Conservation (phyloP, 2,329 filamentous ascomycete species). For the Arthrobotrys pseudoclavata region DNA sequence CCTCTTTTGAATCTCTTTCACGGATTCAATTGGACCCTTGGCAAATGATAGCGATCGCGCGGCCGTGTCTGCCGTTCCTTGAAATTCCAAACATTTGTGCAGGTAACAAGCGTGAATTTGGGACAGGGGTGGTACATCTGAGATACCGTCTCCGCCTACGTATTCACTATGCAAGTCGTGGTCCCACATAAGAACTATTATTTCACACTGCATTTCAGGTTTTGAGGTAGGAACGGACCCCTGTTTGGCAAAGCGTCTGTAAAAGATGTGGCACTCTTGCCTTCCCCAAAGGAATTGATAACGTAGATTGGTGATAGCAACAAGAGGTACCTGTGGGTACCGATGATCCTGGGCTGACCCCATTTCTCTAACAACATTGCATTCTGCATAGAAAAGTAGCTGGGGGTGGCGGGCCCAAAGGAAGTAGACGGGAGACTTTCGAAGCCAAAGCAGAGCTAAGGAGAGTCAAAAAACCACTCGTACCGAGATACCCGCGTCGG, state of each 20-base stretch:
- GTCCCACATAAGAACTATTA: constrained; percentile 33
- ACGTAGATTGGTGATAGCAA: constrained; percentile 44
- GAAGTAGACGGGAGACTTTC: constrained; percentile 17
- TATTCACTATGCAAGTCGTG: constrained; percentile 31
- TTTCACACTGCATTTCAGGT: constrained; percentile 47
- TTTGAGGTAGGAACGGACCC: constrained; percentile 20
- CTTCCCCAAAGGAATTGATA: constrained; percentile 40
- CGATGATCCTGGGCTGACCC: constrained; percentile 32
- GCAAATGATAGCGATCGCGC: constrained; percentile 37
- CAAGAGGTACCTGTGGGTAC: constrained; percentile 44
- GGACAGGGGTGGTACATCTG: constrained; percentile 8
- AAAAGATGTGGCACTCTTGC: constrained; percentile 27
- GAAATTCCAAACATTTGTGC: constrained; percentile 37
- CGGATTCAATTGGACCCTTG: constrained; percentile 45
- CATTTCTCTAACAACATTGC: constrained; percentile 53
- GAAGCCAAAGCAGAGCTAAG: background rate
- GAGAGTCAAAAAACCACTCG: constrained; percentile 25
- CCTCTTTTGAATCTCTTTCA: background rate
- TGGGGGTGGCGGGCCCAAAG: constrained; percentile 23
- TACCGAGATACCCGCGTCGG: constrained; percentile 49
- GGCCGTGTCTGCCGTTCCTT: constrained; percentile 42
- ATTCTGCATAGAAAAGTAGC: constrained; percentile 39
- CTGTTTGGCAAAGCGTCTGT: constrained; percentile 33
- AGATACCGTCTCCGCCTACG: constrained; percentile 26
- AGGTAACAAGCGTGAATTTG: constrained; percentile 17